Conservation (phyloP, 2,329 filamentous ascomycete genomes). For the Arthrobotrys sphaeroides region DNA sequence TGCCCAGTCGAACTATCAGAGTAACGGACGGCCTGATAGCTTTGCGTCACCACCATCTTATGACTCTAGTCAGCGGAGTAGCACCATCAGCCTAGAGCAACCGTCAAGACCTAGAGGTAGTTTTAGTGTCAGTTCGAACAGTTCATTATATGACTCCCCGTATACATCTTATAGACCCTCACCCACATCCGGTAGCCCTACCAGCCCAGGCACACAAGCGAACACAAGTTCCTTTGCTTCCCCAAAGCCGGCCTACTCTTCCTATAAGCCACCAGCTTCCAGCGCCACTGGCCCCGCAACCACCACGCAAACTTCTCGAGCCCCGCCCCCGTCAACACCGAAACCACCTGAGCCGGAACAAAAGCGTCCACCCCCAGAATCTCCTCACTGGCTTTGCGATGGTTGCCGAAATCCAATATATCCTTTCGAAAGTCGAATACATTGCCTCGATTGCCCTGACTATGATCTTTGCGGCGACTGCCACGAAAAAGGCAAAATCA, state of each 20-base stretch:
- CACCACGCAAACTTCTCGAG: neutral
- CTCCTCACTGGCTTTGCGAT: conserved; percentile 45
- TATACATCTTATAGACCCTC: conserved; percentile 10
- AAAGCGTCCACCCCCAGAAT: conserved; percentile 14
- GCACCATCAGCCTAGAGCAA: neutral
- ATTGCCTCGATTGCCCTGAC: conserved; percentile 44
- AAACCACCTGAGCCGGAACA: conserved; percentile 9
- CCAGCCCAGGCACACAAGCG: neutral
- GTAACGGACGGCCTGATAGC: conserved; percentile 3
- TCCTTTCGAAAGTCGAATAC: conserved; percentile 42
- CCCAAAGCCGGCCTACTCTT: neutral
- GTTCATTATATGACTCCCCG: conserved; percentile 29
- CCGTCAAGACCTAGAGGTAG: neutral
- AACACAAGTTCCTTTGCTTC: neutral
- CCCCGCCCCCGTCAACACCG: neutral
- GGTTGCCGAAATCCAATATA: conserved; percentile 40
- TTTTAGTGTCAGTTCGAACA: conserved; percentile 32
- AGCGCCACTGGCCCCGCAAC: neutral
- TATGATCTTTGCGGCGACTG: conserved; percentile 42
- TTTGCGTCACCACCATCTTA: conserved; percentile 16
- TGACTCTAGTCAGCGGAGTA: neutral
- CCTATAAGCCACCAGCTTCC: neutral
- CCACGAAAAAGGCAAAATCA: conserved; percentile 32
- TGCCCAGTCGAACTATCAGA: neutral
- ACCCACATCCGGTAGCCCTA: neutral